Base-by-base conservation (phyloP, 225 moss, liverwort and hornwort species). In the Pleurozium schreberi region DNA sequence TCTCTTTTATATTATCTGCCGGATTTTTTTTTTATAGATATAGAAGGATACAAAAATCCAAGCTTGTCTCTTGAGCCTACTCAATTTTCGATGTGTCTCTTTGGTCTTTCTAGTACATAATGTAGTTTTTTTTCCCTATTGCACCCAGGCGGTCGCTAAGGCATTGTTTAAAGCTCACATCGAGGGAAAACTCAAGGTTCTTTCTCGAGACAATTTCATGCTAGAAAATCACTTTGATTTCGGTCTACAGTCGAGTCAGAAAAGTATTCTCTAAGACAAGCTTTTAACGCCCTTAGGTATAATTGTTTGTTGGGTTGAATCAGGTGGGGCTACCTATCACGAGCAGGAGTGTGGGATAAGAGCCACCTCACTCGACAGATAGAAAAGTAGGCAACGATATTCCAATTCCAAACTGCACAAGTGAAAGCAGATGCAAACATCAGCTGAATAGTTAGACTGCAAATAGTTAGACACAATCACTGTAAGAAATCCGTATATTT, bases 301-400 rank as follows among this genome's bases (percentile, higher is more conserved):
- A 33, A 34, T 50, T 78, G 62, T 86, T 66, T 64, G 80, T 81
- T 85, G 81, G 81, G 61, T 83, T 77, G 86, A 80, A 90, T 88
- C 60, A 67, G 94, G 95, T 91, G 96, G 95, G 95, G 94, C 25
- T 95, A 97, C 89, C 88, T 97, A 58, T 95, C 97, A 60, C 92
- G 95, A 90, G 95, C 93, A 89, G 95, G 95, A 82, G 91, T 97
- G 52, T 97, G 96, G 96, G 97, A 97, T 74, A 96, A 95, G 85
- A 95, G 95, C 60, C 95, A 96, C 68, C 92, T 95, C 57, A 92
- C 92, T 85, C 92, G 92, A 64, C 96, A 97, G 79, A 95, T 97
- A 81, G 97, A 97, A 69, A 97, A 95, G 94, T 95, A 95, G 76
- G 95, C 66, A 67, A 70, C 70, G 4, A 69, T 34, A 61, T 83